Evolutionary conservation across 202 grass and related monocot species (phyloP).

Genomic region (Alloteropsis angusta): DNA sequence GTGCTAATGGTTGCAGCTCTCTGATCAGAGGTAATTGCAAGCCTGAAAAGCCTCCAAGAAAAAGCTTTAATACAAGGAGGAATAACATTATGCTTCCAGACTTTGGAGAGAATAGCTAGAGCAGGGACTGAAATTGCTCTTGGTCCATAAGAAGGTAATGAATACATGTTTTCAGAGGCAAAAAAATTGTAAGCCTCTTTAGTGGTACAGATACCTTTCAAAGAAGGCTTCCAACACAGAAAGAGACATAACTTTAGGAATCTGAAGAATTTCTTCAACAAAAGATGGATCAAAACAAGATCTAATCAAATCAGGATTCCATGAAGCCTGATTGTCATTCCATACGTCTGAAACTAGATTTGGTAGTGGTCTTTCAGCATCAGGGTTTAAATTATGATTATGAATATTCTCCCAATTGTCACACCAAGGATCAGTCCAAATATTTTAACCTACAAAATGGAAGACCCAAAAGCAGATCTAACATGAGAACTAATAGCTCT

Average conservation of each 20-base stretch:
- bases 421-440: not conserved
- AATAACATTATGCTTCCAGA: not conserved
- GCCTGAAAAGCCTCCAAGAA: not conserved
- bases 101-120: not conserved
- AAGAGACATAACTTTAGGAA: not conserved
- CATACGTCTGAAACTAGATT: not conserved
- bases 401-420: not conserved
- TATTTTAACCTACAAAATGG: not conserved
- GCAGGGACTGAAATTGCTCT: not conserved
- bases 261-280: not conserved
- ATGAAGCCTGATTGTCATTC: no score
- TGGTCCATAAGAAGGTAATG: not conserved
- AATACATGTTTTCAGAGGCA: fast-evolving
- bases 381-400: no score
- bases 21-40: no score
- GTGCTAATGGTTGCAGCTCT: not conserved
- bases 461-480: not conserved
- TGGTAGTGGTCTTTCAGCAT: no score
- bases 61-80: not conserved
- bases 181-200: not conserved
- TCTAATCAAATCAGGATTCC: no score
- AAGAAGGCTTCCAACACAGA: no score
- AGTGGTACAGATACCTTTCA: no score
- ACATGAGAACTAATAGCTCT: no score
- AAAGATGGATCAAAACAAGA: no score